A percentile compares a stretch with the other conserved stretches of the same genome.
Evolutionary conservation across 2,329 filamentous ascomycete species (phyloP).

Genomic region (Sporothrix sp.): DNA sequence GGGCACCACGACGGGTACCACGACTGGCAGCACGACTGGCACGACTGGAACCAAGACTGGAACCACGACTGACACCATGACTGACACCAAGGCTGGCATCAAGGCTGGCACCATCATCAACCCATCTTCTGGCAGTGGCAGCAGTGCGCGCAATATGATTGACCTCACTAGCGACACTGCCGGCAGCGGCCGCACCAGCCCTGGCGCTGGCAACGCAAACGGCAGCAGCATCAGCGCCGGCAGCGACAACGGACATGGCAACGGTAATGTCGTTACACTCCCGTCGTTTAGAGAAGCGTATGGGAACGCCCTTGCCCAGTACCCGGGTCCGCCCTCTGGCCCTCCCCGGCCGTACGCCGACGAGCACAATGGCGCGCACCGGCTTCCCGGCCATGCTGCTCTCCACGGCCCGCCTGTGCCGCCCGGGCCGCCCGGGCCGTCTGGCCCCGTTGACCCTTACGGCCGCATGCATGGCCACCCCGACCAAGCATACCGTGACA

Average conservation of each 20-base stretch:
- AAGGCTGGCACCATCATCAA: too few relatives aligned
- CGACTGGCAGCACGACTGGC: too few relatives aligned
- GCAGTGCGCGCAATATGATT: too few relatives aligned
- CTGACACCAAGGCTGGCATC: too few relatives aligned
- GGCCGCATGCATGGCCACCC: constrained; percentile 17
- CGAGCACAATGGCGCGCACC: constrained; percentile 24
- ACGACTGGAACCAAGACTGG: too few relatives aligned
- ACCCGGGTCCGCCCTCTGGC: constrained; percentile 3
- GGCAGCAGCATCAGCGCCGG: background rate
- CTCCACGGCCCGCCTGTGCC: constrained; percentile 31
- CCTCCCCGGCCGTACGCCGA: constrained; percentile 24
- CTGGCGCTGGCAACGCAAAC: background rate
- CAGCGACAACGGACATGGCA: background rate
- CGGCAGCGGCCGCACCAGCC: background rate
- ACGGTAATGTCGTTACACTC: constrained; percentile 14
- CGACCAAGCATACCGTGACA: constrained; percentile 13
- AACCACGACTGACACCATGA: too few relatives aligned
- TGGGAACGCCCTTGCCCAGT: constrained; percentile 10
- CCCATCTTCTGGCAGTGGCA: too few relatives aligned
- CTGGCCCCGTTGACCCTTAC: constrained; percentile 13
- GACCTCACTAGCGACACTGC: too few relatives aligned
- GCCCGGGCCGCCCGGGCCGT: constrained; percentile 31
- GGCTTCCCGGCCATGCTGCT: constrained; percentile 36
- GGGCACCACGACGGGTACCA: too few relatives aligned
- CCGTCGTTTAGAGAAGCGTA: constrained; percentile 18